A percentile compares a stretch with the other conserved stretches of the same genome.
These are phyloP conservation scores for Lobosporangium transversale DNA, from an alignment of 192 early-diverging fungal species.

Conservation along the genomic window DNA sequence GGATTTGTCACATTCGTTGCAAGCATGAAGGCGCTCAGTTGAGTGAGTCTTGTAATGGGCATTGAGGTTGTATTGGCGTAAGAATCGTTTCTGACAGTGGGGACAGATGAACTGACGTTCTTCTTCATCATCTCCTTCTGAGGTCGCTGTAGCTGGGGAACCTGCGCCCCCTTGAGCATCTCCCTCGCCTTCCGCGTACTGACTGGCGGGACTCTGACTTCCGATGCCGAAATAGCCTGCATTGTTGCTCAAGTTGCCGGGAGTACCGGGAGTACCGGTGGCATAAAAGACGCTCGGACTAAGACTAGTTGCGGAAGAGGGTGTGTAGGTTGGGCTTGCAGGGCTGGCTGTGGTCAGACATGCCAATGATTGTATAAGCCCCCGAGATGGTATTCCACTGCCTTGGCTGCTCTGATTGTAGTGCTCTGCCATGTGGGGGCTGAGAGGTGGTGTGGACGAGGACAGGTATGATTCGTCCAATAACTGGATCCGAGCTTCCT, in stretches of 20 bases:
- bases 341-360: not conserved
- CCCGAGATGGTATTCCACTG: not conserved
- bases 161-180: not conserved
- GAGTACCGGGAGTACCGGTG: not conserved
- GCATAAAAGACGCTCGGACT: not conserved
- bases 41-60: constrained; percentile 42
- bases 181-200: not conserved
- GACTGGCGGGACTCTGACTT: not conserved
- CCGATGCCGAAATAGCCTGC: not conserved
- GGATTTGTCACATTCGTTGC: constrained; percentile 2
- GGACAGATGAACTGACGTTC: constrained; percentile 28
- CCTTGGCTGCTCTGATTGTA: not conserved
- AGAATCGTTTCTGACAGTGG: constrained; percentile 20
- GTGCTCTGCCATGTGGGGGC: not conserved
- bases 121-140: not conserved
- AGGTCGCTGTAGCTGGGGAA: not conserved
- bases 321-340: not conserved
- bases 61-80: constrained; percentile 49
- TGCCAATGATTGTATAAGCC: constrained; percentile 5
- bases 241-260: not conserved
- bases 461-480: not conserved
- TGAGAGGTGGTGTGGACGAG: constrained; percentile 3
- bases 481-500: constrained; percentile 3
- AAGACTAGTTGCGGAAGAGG: not conserved
- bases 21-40: constrained; percentile 2